A percentile compares a stretch with the other conserved stretches of the same genome.
Evolutionary conservation across 805 yeast species (phyloP).

Genomic region (Zygosaccharomyces bisporus): DNA sequence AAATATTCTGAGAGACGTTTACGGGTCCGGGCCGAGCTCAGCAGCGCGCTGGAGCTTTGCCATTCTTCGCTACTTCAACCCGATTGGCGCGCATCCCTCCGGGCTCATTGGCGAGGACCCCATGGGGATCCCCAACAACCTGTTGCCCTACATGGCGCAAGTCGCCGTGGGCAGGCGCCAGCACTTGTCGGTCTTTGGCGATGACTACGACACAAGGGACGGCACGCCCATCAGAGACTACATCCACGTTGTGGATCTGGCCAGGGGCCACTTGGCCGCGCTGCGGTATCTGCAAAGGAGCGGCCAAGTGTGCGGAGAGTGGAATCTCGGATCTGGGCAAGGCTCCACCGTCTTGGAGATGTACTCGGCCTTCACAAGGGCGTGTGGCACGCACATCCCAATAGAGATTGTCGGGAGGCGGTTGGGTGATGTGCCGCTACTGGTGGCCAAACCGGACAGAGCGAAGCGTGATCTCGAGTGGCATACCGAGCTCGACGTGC

Average conservation of each 20-base stretch:
- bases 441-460: slow-evolving; percentile 66
- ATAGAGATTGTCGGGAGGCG: slow-evolving; percentile 64
- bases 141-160: slow-evolving; percentile 72
- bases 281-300: slow-evolving; percentile 46
- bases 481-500: slow-evolving; percentile 53
- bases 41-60: slow-evolving; percentile 47
- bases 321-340: slow-evolving; percentile 80
- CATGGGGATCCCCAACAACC: slow-evolving; percentile 68
- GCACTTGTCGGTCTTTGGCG: slow-evolving; percentile 64
- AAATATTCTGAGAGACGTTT: slow-evolving; percentile 52
- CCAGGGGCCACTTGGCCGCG: slow-evolving; percentile 73
- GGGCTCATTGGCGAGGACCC: slow-evolving; percentile 82
- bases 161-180: slow-evolving; percentile 71
- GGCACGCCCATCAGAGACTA: slow-evolving; percentile 83
- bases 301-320: slow-evolving; percentile 55
- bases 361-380: slow-evolving; percentile 57
- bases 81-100: slow-evolving; percentile 82
- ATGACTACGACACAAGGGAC: slow-evolving; percentile 66
- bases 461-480: slow-evolving; percentile 66
- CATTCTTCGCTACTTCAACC: slow-evolving; percentile 73
- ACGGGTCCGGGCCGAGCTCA: slow-evolving; percentile 37
- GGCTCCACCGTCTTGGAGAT: slow-evolving; percentile 80
- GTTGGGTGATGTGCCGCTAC: slow-evolving; percentile 70
- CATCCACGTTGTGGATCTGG: slow-evolving; percentile 75
- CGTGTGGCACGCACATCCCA: slow-evolving; percentile 61